These are phyloP conservation scores for Phytopythium boreale DNA, from an alignment of 352 stramenopile species.

Conservation along the genomic window DNA sequence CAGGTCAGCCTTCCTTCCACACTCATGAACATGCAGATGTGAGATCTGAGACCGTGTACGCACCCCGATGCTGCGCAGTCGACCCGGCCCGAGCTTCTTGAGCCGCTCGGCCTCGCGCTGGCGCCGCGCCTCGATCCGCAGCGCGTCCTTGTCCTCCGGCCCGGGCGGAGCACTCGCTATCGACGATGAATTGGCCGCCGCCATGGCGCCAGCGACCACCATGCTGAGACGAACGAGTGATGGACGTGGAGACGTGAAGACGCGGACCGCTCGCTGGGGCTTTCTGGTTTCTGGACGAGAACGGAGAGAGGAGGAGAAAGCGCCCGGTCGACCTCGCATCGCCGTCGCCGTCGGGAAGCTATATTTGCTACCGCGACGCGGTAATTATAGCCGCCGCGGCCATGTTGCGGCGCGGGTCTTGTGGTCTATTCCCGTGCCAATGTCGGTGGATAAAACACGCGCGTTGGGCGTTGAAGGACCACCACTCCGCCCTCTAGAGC, in stretches of 20 bases:
- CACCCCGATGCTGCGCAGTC: constrained; percentile 68
- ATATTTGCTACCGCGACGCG: background rate
- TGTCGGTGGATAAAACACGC: too few species aligned
- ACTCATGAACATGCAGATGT: background rate
- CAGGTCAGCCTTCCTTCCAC: background rate
- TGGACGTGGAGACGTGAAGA: too few species aligned
- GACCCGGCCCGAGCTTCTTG: constrained; percentile 64
- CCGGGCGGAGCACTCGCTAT: background rate
- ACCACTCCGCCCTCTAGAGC: background rate
- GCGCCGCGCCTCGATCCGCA: constrained; percentile 53
- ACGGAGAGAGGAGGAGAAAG: background rate
- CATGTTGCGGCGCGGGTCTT: too few species aligned
- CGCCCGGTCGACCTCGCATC: background rate
- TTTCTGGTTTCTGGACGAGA: background rate
- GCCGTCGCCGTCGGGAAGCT: background rate
- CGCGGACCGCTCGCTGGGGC: background rate
- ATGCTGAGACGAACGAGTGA: background rate
- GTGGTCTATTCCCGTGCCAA: background rate
- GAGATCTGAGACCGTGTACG: constrained; percentile 7
- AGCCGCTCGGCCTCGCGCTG: constrained; percentile 60
- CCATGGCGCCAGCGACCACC: background rate
- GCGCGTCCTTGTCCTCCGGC: constrained; percentile 25
- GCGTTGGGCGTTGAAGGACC: background rate
- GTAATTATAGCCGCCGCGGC: background rate
- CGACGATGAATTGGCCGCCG: background rate